Base-by-base conservation (phyloP, 306 rosid genomes). In the Quercus gilva region DNA sequence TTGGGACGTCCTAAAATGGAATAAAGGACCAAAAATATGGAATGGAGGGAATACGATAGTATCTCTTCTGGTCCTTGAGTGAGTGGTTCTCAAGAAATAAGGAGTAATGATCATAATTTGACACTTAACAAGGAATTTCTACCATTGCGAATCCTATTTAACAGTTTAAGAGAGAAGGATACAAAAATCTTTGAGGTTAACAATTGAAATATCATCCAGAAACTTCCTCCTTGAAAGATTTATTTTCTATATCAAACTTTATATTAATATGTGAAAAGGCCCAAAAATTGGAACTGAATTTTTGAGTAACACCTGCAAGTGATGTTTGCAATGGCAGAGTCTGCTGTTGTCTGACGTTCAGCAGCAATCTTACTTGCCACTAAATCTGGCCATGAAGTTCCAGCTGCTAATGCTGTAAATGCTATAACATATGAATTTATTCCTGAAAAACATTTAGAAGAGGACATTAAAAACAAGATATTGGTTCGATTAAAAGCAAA, bases 331-430 rank as follows among this genome's bases (percentile, higher is more conserved):
- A 95, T 92, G 76, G 99, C 98, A 20, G 99, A 95, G 77, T 95
- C 98, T 4, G 99, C 99, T 11, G 97, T 95, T 76, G 81, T 60
- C 86, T 92, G 99, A 57, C 99, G 99, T 86, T 95, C 93, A 43
- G 97, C 96, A 77, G 99, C 99, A 81, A 95, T 95, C 92, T 85
- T 95, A 84, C 99, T 95, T 5, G 99, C 99, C 78, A 95, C 99
- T 81, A 95, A 92, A 85, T 95, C 99, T 6, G 98, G 99, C 99
- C 99, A 92, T 5, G 99, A 95, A 85, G 98, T 95, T 86, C 97
- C 99, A 76, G 86, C 31, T 76, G 97, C 98, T 79, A 92, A 82
- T 74, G 94, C 99, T 51, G 99, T 95, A 79, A 95, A 95, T 71
- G 99, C 98, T 84, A 95, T 90, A 79, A 92, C 97, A 72, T 95